Conservation (phyloP, 2,329 filamentous ascomycete species). For the Leptodontidium sp. region DNA sequence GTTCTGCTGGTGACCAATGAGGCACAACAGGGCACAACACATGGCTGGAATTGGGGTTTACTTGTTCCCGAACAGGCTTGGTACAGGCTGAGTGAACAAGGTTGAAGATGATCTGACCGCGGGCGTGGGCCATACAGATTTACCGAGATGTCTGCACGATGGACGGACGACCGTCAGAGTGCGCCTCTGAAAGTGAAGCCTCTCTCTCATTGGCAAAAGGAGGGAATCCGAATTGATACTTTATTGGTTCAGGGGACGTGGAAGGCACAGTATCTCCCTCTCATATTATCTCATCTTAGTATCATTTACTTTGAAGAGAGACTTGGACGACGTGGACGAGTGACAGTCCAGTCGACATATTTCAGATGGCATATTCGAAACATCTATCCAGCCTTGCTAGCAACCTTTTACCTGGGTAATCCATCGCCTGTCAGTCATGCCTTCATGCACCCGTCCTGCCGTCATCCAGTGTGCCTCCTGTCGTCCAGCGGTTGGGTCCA, state of each 20-base stretch:
- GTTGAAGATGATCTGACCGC: slow-evolving; percentile 13
- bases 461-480: not conserved
- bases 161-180: not conserved
- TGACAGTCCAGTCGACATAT: not conserved
- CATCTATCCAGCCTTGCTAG: not conserved
- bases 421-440: slow-evolving; percentile 10
- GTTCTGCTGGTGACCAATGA: slow-evolving; percentile 6
- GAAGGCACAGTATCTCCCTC: not conserved
- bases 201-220: not conserved
- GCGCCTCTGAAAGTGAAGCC: no score
- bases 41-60: not conserved
- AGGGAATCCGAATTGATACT: slow-evolving; percentile 4
- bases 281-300: not conserved
- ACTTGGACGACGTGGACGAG: not conserved
- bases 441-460: not conserved
- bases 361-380: slow-evolving; percentile 15
- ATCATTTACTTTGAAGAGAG: not conserved
- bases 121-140: not conserved
- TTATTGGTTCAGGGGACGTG: slow-evolving; percentile 12
- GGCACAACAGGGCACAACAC: not conserved
- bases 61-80: slow-evolving; percentile 3
- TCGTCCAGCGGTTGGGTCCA: slow-evolving; percentile 2
- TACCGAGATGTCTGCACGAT: slow-evolving; percentile 4
- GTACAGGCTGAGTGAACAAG: not conserved
- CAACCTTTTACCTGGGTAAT: not conserved